A percentile compares a stretch with the other conserved stretches of the same genome.
Conservation (phyloP, 176 grass and related monocot genomes). For the Avena atlantica region DNA sequence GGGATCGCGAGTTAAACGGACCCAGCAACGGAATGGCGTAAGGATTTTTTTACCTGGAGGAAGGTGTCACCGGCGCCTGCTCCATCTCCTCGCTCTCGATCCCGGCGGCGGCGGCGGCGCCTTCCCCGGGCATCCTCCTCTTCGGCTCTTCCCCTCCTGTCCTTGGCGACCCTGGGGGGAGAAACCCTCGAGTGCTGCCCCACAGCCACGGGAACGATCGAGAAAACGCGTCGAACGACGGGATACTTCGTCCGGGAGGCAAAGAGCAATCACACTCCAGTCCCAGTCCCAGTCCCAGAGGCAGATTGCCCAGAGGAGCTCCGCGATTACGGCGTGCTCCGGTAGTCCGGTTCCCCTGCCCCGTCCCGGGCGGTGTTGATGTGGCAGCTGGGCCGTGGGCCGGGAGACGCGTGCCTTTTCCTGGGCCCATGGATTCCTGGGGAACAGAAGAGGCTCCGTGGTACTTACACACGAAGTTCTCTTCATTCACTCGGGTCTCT, state of each 20-base stretch:
- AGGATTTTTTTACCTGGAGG: neutral
- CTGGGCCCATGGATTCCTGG: too few relatives aligned
- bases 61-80: neutral
- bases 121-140: neutral
- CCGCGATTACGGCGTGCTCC: conserved; percentile 4
- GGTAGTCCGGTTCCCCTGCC: neutral
- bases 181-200: neutral
- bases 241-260: conserved; percentile 15
- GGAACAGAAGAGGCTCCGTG: too few relatives aligned
- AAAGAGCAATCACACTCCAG: too few relatives aligned
- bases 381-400: neutral
- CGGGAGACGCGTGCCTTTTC: neutral
- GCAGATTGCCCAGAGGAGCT: neutral
- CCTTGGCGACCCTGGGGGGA: neutral
- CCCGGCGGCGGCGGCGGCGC: neutral
- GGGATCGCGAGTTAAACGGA: neutral
- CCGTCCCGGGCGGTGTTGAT: neutral
- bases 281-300: neutral
- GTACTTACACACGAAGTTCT: too few relatives aligned
- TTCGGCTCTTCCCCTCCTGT: neutral
- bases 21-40: neutral
- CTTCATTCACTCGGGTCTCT: too few relatives aligned
- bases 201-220: neutral
- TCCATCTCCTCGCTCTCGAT: conserved; percentile 9
- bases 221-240: neutral